Percentiles rank a stretch among this genome's conserved stretches.
These are phyloP conservation scores for Setaria italica DNA, from an alignment of 202 grass and related monocot genomes.

Conservation along the genomic window DNA sequence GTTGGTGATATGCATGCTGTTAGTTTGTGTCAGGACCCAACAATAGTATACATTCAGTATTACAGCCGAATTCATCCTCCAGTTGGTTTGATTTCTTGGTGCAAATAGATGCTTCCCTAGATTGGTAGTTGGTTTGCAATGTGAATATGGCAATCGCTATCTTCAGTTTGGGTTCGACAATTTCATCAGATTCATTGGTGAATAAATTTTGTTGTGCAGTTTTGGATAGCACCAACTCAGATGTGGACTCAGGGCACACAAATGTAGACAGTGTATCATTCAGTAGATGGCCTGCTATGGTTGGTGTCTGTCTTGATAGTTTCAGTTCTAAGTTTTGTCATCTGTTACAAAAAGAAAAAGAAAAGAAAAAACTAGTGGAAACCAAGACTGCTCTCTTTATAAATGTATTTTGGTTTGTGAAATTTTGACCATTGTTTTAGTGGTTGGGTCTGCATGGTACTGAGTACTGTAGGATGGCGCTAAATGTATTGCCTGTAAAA, in stretches of 20 bases:
- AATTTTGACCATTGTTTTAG: not conserved
- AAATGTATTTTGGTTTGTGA: not conserved
- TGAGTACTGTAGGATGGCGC: not conserved
- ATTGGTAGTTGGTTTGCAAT: not conserved
- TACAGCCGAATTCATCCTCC: not conserved
- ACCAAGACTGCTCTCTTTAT: not conserved
- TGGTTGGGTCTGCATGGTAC: not conserved
- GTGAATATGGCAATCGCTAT: not conserved
- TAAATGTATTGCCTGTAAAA: not conserved
- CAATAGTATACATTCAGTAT: not conserved
- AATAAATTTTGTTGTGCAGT: not conserved
- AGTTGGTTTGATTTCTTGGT: not conserved
- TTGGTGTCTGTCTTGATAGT: not conserved
- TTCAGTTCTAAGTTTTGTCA: not conserved
- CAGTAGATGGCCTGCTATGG: not conserved
- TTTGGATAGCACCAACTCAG: not conserved
- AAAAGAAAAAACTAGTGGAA: not conserved
- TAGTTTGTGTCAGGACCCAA: not conserved
- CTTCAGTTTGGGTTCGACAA: not conserved
- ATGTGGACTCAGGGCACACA: not conserved
- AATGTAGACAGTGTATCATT: not conserved
- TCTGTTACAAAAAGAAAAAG: not conserved
- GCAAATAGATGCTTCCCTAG: not conserved
- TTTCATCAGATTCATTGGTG: not conserved
- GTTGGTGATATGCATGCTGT: not conserved